A percentile compares a stretch with the other conserved stretches of the same genome.
Evolutionary conservation across 208 protist genomes (phyloP).

Genomic region (Leishmania mexicana): DNA sequence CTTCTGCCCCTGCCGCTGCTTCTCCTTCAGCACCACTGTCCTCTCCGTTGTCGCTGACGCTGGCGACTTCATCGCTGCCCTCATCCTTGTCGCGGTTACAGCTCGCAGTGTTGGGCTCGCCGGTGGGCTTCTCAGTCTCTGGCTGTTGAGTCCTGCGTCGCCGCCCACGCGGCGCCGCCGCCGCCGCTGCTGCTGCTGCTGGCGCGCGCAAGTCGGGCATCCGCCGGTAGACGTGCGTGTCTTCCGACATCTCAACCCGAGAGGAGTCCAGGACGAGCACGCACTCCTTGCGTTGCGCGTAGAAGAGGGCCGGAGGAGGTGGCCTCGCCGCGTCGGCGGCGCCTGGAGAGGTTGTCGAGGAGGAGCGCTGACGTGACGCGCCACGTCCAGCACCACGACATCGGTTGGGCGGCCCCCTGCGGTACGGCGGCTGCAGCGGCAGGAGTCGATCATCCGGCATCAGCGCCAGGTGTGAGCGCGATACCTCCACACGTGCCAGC

Average conservation of each 20-base stretch:
- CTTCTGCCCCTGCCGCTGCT: background rate
- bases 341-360: background rate
- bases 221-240: conserved; percentile 36
- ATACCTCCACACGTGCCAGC: conserved; percentile 40
- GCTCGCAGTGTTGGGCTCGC: background rate
- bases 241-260: conserved; percentile 47
- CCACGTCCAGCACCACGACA: background rate
- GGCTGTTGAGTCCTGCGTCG: background rate
- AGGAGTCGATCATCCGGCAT: conserved; percentile 41
- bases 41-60: background rate
- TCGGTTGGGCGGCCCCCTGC: background rate
- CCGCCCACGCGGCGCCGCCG: background rate
- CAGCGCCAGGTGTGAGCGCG: conserved; percentile 41
- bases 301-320: conserved; percentile 18
- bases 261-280: conserved; percentile 65
- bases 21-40: background rate
- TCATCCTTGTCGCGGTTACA: background rate
- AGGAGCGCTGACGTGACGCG: background rate
- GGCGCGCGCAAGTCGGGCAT: conserved; percentile 7
- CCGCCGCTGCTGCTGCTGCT: background rate
- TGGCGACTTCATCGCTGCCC: background rate
- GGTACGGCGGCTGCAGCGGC: background rate
- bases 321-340: background rate
- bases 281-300: conserved; percentile 44
- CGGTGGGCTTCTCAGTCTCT: background rate